Conservation (phyloP, 352 stramenopile species). For the Globisporangium barbulae region DNA sequence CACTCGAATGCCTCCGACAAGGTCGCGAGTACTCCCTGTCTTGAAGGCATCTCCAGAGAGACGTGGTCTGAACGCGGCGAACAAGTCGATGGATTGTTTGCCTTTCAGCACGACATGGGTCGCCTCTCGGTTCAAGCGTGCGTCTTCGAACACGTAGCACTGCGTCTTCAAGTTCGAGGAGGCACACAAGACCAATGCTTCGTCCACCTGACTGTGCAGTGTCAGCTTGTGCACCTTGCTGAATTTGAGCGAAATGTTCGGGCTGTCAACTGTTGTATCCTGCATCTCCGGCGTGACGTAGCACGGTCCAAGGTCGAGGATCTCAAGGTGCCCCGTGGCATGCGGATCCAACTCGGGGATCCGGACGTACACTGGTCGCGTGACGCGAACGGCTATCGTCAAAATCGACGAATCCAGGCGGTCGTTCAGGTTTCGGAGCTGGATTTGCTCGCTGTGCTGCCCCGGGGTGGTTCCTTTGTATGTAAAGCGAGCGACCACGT, state of each 20-base stretch:
- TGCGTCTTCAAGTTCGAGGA: constrained; percentile 88
- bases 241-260: constrained; percentile 73
- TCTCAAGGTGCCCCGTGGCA: constrained; percentile 64
- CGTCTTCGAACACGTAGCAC: constrained; percentile 87
- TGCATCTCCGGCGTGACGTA: constrained; percentile 87
- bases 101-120: constrained; percentile 69
- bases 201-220: constrained; percentile 72
- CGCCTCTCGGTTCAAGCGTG: constrained; percentile 62
- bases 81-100: constrained; percentile 68
- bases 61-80: constrained; percentile 74
- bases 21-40: constrained; percentile 67
- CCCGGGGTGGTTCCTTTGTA: constrained; percentile 64
- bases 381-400: constrained; percentile 62
- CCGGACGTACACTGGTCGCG: constrained; percentile 78
- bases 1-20: constrained; percentile 86
- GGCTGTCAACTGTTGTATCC: constrained; percentile 70
- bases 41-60: constrained; percentile 79
- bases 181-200: constrained; percentile 69
- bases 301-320: constrained; percentile 75
- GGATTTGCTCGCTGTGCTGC: constrained; percentile 74
- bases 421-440: constrained; percentile 81
- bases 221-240: constrained; percentile 87
- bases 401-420: constrained; percentile 71
- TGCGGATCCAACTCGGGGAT: constrained; percentile 80
- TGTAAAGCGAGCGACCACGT: constrained; percentile 53